Conservation (phyloP, 164 flowering plant genomes). For the Akebia trifoliata region DNA sequence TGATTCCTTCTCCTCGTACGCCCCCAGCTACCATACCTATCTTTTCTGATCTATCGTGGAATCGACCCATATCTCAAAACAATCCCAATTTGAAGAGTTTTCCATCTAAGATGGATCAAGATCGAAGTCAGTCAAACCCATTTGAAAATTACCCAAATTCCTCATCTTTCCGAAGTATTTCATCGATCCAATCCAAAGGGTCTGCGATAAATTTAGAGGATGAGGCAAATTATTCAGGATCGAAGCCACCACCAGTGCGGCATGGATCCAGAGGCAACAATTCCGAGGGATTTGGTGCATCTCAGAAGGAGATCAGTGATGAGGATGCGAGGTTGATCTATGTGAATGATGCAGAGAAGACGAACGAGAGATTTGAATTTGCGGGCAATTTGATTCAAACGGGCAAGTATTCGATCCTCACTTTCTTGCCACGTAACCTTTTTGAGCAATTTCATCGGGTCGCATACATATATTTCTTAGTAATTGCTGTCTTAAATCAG, state of each 20-base stretch:
- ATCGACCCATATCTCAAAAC: not conserved
- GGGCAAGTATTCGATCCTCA: conserved; percentile 59
- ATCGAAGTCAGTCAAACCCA: not conserved
- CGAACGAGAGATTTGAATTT: conserved; percentile 69
- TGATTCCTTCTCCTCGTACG: conserved; percentile 35
- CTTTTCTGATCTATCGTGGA: conserved; percentile 17
- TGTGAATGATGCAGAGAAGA: conserved; percentile 56
- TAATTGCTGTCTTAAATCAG: conserved; percentile 89
- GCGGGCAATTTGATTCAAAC: conserved; percentile 74
- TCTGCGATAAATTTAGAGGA: conserved; percentile 31
- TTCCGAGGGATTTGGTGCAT: conserved; percentile 50
- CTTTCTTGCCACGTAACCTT: conserved; percentile 83
- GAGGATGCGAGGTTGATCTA: conserved; percentile 76
- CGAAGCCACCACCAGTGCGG: conserved; percentile 30
- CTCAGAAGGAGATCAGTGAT: conserved; percentile 76
- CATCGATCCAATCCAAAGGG: conserved; percentile 38
- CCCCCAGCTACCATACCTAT: conserved; percentile 11
- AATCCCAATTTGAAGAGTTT: not conserved
- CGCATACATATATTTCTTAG: conserved; percentile 88
- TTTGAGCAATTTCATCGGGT: conserved; percentile 95
- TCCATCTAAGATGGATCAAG: conserved; percentile 8
- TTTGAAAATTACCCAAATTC: conserved; percentile 15
- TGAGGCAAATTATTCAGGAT: conserved; percentile 2
- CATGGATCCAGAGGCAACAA: conserved; percentile 57
- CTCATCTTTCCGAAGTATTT: conserved; percentile 35